These are phyloP conservation scores for Botrytis byssoidea DNA, from an alignment of 2,329 filamentous ascomycete species.

Conservation along the genomic window DNA sequence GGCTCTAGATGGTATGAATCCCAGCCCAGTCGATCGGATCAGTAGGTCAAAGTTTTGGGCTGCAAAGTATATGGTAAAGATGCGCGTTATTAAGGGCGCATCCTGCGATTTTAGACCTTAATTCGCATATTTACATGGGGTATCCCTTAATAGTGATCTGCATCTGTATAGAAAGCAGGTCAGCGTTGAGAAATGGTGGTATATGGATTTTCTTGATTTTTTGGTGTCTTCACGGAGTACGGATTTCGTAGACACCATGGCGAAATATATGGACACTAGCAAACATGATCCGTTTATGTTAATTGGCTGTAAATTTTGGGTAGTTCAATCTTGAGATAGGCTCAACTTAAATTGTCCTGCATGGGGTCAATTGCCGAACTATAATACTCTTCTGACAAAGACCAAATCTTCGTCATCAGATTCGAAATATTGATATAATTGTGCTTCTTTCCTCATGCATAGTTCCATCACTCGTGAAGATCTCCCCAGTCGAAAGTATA, in stretches of 20 bases:
- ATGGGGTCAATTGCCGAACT: background rate
- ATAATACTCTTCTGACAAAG: background rate
- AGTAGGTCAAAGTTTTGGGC: background rate
- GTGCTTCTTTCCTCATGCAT: background rate
- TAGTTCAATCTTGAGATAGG: background rate
- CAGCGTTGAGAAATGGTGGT: background rate
- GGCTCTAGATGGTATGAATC: background rate
- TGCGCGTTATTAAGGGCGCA: background rate
- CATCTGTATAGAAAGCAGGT: background rate
- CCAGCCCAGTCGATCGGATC: background rate
- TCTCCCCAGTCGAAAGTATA: background rate
- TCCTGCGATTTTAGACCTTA: background rate
- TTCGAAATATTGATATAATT: background rate
- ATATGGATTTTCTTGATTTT: background rate
- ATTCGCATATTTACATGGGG: background rate
- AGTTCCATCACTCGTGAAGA: background rate
- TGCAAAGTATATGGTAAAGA: background rate
- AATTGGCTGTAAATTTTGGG: background rate
- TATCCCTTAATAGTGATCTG: background rate
- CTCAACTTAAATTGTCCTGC: background rate
- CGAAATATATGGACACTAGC: background rate
- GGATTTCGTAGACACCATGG: background rate
- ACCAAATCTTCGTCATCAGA: background rate
- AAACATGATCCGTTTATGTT: background rate
- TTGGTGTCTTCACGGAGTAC: background rate